Percentiles rank a stretch among this genome's conserved stretches.
Evolutionary conservation across 2,329 filamentous ascomycete genomes (phyloP).

Genomic region (Aspergillus sp.): DNA sequence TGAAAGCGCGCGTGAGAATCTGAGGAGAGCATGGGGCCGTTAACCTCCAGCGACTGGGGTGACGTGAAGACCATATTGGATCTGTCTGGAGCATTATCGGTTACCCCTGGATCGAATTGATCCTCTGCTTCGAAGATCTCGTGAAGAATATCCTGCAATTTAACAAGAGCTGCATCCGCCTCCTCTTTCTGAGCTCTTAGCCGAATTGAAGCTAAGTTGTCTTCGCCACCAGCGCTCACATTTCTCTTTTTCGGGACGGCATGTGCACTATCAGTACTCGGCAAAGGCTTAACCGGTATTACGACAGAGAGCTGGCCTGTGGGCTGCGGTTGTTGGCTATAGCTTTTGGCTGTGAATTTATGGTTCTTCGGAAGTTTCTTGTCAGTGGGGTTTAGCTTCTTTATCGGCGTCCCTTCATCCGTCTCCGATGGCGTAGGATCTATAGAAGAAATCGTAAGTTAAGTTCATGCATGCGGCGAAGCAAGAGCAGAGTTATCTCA

Average conservation of each 20-base stretch:
- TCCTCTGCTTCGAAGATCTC: constrained; percentile 78
- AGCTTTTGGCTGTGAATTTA: constrained; percentile 49
- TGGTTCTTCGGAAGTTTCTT: constrained; percentile 23
- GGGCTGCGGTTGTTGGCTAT: constrained; percentile 20
- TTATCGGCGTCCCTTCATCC: constrained; percentile 21
- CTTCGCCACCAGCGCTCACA: constrained; percentile 55
- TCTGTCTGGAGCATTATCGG: constrained; percentile 35
- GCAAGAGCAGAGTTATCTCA: constrained; percentile 25
- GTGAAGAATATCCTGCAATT: constrained; percentile 67
- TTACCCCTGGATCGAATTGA: constrained; percentile 58
- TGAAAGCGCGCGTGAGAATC: constrained; percentile 71
- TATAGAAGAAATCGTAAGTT: constrained; percentile 23
- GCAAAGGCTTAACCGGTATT: constrained; percentile 47
- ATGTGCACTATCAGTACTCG: constrained; percentile 39
- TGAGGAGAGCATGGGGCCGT: constrained; percentile 59
- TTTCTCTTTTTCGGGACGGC: constrained; percentile 46
- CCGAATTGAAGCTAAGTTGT: constrained; percentile 60
- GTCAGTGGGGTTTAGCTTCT: constrained; percentile 25
- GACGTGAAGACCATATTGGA: constrained; percentile 55
- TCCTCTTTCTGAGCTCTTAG: constrained; percentile 76
- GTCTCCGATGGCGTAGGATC: constrained; percentile 34
- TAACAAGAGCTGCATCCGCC: constrained; percentile 70
- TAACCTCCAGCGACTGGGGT: constrained; percentile 33
- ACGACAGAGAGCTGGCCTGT: constrained; percentile 47
- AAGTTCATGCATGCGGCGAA: not conserved